Conservation (phyloP, 2,329 filamentous ascomycete genomes). For the Aureobasidium sp. region DNA sequence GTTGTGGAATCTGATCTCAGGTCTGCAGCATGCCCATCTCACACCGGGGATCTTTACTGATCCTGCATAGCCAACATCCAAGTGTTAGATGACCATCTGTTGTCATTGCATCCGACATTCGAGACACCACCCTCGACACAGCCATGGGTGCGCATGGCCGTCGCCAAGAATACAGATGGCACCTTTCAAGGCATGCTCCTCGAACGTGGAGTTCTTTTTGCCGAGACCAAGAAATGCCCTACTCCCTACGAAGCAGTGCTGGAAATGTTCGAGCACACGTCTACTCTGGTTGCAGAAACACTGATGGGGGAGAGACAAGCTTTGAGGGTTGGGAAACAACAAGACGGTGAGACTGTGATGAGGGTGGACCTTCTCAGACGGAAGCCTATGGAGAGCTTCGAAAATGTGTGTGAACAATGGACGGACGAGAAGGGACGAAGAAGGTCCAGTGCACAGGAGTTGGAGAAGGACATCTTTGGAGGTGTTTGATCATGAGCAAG, state of each 20-base stretch:
- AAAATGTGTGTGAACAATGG: background rate
- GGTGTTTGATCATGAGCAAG: background rate
- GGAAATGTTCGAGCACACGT: slow-evolving; percentile 1
- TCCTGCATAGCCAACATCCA: background rate
- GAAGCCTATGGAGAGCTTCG: background rate
- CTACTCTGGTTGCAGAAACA: background rate
- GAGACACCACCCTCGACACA: background rate
- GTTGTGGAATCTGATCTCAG: background rate
- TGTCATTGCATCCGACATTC: background rate
- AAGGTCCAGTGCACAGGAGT: background rate
- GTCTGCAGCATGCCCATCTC: background rate
- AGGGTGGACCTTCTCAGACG: background rate
- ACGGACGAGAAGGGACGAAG: background rate
- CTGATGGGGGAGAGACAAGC: background rate
- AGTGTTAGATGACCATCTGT: background rate
- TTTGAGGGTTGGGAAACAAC: background rate
- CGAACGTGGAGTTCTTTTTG: background rate
- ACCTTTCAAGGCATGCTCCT: slow-evolving; percentile 3
- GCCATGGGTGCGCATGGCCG: slow-evolving; percentile 7
- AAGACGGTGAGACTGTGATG: background rate
- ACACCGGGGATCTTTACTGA: background rate
- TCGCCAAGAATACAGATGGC: background rate
- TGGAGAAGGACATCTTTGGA: background rate
- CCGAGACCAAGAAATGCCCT: background rate
- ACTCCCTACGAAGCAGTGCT: background rate